A percentile compares a stretch with the other conserved stretches of the same genome.
phyloP scores from a whole-genome alignment of 2,329 filamentous ascomycete genomes.

The Penicillium nordicum region DNA sequence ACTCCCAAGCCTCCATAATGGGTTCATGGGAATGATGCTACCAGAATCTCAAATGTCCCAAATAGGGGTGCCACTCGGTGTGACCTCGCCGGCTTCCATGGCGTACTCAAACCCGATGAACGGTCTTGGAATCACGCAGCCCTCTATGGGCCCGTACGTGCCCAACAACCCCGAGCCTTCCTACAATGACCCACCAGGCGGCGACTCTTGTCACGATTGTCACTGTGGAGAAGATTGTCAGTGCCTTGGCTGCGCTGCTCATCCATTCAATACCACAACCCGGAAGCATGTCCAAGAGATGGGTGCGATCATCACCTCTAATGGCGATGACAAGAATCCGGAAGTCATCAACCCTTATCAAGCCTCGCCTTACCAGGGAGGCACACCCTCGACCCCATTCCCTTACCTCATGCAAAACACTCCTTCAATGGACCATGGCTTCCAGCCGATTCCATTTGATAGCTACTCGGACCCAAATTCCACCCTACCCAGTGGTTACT shows the following conservation, averaged over 20 bases:
- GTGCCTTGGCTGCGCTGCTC: slow-evolving; percentile 46
- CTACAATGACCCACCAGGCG: slow-evolving; percentile 5
- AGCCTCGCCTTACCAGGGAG: slow-evolving; percentile 19
- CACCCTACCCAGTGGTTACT: slow-evolving; percentile 23
- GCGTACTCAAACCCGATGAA: slow-evolving; percentile 15
- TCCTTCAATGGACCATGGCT: slow-evolving; percentile 13
- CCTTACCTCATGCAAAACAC: slow-evolving; percentile 19
- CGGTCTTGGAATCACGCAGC: slow-evolving; percentile 17
- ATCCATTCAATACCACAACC: slow-evolving; percentile 48
- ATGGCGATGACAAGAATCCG: slow-evolving; percentile 26
- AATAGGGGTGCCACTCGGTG: slow-evolving; percentile 4
- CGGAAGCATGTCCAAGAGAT: slow-evolving; percentile 46
- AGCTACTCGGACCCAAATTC: slow-evolving; percentile 23
- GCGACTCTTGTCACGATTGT: slow-evolving; percentile 36
- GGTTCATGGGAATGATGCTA: not conserved
- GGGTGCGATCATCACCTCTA: slow-evolving; percentile 41
- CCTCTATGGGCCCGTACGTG: slow-evolving; percentile 14
- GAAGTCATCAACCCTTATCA: slow-evolving; percentile 22
- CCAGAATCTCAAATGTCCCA: not conserved
- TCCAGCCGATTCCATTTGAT: slow-evolving; percentile 17
- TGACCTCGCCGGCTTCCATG: slow-evolving; percentile 9
- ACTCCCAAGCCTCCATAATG: not conserved
- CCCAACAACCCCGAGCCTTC: slow-evolving; percentile 11
- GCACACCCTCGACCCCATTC: slow-evolving; percentile 13
- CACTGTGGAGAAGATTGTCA: slow-evolving; percentile 46